Base-by-base conservation (phyloP, 208 protist genomes). In the Leishmania turanica region DNA sequence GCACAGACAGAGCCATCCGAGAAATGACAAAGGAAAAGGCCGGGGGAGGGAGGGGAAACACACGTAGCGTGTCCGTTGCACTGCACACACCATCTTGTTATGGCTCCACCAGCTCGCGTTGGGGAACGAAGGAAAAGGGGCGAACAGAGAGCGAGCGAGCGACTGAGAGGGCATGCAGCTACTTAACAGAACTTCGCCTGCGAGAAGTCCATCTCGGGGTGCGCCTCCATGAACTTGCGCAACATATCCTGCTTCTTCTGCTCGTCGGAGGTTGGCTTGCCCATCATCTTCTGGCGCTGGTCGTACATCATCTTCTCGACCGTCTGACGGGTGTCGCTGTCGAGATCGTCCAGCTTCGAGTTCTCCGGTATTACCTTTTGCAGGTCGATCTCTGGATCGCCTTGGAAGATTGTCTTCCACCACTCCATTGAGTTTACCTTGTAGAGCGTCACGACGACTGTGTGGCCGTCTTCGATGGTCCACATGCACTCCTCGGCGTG, bases 291-390 rank as follows among this genome's bases (percentile, higher is more conserved):
- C 84, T 97, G 92, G 4, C 96, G 88, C 90, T 99, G 97, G 86
- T 99, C 96, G 86, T 96, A 98, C 97, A 99, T 99, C 97, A 99
- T 99, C 91, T 99, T 99, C 86, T 98, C 96, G 66, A 99, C 97
- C 47, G 95, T 98, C 88, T 98, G 90, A n/a, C 96, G 91, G 24
- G 97, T 98, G 69, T 99, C 97, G 66, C 86, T 84, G 87, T 99
- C 97, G 49, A 99, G 91, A 88, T 99, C 96, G 79, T 96, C 92
- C n/a, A 99, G 86, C 87, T 99, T 98, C 49, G 94, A 98, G 87
- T 98, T 98, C 89, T 98, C 96, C 40, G 97, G 97, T 56, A 98
- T 85, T 51, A 99, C 96, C 87, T 99, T 99, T 82, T 97, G 94
- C 64, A 98, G 87, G 72, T 99, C 96, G 79, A 99, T 97, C 79